Conservation (phyloP, 78 protist genomes). For the Creolimax fragrantissima region DNA sequence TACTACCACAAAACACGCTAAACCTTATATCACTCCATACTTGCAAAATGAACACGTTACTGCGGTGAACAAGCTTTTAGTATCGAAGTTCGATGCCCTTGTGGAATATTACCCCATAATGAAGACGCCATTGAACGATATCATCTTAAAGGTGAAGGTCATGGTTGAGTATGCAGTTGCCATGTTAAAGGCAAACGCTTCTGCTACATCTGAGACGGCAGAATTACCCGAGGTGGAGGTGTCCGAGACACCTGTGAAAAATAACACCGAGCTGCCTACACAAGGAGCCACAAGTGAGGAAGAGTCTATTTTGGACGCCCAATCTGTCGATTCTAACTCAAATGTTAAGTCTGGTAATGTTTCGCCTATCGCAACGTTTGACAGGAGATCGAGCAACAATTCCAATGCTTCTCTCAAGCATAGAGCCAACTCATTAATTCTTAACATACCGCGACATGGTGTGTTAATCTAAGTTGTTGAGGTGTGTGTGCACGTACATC, state of each 20-base stretch:
- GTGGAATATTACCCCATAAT: not conserved
- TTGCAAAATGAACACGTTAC: not conserved
- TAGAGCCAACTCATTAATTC: not conserved
- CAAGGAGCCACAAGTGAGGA: not conserved
- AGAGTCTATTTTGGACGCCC: not conserved
- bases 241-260: not conserved
- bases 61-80: not conserved
- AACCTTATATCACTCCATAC: too few relatives aligned
- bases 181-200: not conserved
- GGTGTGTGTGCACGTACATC: too few relatives aligned
- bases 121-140: not conserved
- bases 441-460: not conserved
- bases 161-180: not conserved
- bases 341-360: not conserved
- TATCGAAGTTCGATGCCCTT: not conserved
- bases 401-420: not conserved
- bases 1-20: too few relatives aligned
- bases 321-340: not conserved
- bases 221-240: not conserved
- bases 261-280: not conserved
- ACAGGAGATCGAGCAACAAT: not conserved
- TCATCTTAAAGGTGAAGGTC: not conserved
- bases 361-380: not conserved
- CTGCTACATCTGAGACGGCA: not conserved
- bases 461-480: not conserved